Evolutionary conservation across 257 asterid genomes (phyloP), one percentile per base, ranked within the genome.

Genomic region (Buddleja alternifolia): DNA sequence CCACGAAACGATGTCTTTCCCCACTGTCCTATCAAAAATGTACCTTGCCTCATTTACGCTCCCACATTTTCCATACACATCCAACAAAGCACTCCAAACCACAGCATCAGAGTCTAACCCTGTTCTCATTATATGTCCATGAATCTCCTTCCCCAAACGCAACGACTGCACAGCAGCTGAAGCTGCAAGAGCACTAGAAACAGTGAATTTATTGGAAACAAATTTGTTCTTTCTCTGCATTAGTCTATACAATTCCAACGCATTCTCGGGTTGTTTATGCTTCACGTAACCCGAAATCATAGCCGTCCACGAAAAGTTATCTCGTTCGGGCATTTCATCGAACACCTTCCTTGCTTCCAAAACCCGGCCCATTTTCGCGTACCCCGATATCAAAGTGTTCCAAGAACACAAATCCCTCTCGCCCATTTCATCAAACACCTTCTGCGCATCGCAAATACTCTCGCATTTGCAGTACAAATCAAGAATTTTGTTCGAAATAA

Each of bases 41-140:
- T 75, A 69, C 45, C 84, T 84, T 3, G 97, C 97, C 66, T 85
- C 97, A 4, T 79, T 71, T 29, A 90, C 46, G 48, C 85, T 90
- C 65, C 97, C 95, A 54, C 95, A 90, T 82, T 85, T 90, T 25
- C 96, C 93, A 66, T 88, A 90, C 81, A 82, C 80, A 55, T 88
- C 90, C 70, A 86, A 63, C 66, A 90, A 76, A 21, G 95, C 91
- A 86, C 93, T 82, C 84, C 84, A 84, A 66, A 90, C 85, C 32
- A 83, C 84, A 0, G 89, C 87, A 82, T 90, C 95, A n/a, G 93
- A 79, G 75, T 84, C 90, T 75, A 79, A 76, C 20, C 86, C 86
- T 3, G 80, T 82, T 67, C 93, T 63, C 48, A 81, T 37, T 34
- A 88, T 85, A 73, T 67, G 86, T 8, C 88, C 84, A 63, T 90